Conservation (phyloP, 2,329 filamentous ascomycete species). For the Pseudocercospora eumusae region DNA sequence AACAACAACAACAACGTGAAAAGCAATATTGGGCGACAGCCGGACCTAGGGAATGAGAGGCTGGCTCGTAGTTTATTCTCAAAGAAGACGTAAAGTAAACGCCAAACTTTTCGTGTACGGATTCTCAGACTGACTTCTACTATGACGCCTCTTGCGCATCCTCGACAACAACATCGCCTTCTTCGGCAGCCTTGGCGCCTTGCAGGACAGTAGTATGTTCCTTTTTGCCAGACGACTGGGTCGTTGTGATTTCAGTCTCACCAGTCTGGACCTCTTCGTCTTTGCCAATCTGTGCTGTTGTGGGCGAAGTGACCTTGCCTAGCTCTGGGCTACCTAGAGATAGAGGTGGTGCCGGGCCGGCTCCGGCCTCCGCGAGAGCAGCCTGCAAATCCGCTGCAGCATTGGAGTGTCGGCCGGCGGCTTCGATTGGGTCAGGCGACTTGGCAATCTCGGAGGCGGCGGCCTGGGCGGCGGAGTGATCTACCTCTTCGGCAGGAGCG, state of each 20-base stretch:
- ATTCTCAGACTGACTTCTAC: neutral
- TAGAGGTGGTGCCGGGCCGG: conserved; percentile 24
- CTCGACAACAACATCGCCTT: conserved; percentile 40
- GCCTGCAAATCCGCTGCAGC: conserved; percentile 30
- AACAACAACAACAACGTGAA: no score
- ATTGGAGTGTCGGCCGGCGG: conserved; percentile 22
- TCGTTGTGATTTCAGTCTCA: conserved; percentile 25
- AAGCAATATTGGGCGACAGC: no score
- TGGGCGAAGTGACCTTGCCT: conserved; percentile 14
- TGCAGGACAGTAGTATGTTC: conserved; percentile 36
- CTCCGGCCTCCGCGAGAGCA: conserved; percentile 29
- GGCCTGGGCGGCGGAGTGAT: neutral
- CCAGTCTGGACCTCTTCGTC: conserved; percentile 23
- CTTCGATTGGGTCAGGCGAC: conserved; percentile 25
- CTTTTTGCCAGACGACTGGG: conserved; percentile 29
- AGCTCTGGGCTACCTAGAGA: conserved; percentile 11
- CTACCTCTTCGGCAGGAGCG: conserved; percentile 26
- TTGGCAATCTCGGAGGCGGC: conserved; percentile 22
- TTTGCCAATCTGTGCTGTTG: conserved; percentile 15
- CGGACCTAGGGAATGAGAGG: neutral
- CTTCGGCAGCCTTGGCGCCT: conserved; percentile 36
- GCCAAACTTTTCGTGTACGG: neutral
- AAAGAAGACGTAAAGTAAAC: neutral
- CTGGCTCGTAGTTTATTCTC: neutral
- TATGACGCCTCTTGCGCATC: conserved; percentile 29